A percentile compares a stretch with the other conserved stretches of the same genome.
phyloP scores from a whole-genome alignment of 169 alveolate species.

The Cryptosporidium ubiquitum region DNA sequence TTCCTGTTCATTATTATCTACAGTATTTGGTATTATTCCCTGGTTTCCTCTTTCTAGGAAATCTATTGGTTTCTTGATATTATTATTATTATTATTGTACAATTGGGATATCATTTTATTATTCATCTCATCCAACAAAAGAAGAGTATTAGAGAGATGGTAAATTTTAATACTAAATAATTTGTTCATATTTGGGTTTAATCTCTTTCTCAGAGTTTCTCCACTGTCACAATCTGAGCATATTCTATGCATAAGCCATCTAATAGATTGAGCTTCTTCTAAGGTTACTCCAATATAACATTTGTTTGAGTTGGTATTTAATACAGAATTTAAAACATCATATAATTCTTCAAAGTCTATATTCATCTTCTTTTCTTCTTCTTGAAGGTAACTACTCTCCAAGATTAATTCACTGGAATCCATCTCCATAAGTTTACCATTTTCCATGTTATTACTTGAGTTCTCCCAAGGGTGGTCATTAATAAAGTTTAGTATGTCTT shows the following conservation, averaged over 20 bases:
- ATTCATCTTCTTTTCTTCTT: background rate
- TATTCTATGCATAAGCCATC: conserved; percentile 51
- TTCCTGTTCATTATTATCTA: background rate
- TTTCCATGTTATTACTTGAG: background rate
- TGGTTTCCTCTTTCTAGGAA: background rate
- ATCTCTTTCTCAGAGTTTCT: background rate
- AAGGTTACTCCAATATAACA: conserved; percentile 29
- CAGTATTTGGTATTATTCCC: background rate
- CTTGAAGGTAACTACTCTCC: background rate
- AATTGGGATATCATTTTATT: background rate
- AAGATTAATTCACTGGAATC: conserved; percentile 5
- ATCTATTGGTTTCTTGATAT: background rate
- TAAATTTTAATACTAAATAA: conserved; percentile 11
- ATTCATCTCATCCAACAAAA: conserved; percentile 41
- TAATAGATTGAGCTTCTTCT: conserved; percentile 63
- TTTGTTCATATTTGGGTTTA: background rate
- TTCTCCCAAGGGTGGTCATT: conserved; percentile 65
- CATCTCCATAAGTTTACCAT: background rate
- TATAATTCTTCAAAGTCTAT: conserved; percentile 44
- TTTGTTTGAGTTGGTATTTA: conserved; percentile 14
- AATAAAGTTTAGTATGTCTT: background rate
- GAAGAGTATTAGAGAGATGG: conserved; percentile 20
- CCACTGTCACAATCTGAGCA: background rate
- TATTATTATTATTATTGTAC: background rate
- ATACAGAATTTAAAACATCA: background rate